phyloP scores from a whole-genome alignment of 805 yeast genomes.

The Kluyveromyces dobzhanskii region DNA sequence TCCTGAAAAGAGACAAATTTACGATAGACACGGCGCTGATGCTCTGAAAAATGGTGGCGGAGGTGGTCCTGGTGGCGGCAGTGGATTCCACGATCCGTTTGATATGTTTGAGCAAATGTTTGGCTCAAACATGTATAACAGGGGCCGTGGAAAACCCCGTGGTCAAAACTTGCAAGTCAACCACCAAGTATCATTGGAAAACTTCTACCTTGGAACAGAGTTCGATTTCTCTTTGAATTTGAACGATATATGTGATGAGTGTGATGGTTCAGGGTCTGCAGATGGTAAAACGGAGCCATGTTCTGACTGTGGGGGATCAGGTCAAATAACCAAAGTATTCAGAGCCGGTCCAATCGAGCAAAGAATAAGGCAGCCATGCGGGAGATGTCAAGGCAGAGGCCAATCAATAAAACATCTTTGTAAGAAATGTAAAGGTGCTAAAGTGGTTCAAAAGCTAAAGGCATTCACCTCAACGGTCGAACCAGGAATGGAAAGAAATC shows the following conservation, averaged over 20 bases:
- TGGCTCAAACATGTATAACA: slow-evolving; percentile 26
- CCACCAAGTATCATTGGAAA: slow-evolving; percentile 49
- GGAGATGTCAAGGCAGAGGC: slow-evolving; percentile 74
- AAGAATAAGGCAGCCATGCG: slow-evolving; percentile 72
- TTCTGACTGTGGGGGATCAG: slow-evolving; percentile 64
- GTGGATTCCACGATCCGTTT: slow-evolving; percentile 30
- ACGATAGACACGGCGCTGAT: slow-evolving; percentile 72
- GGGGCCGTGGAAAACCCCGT: slow-evolving; percentile 36
- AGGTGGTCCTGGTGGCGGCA: slow-evolving; percentile 35
- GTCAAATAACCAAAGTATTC: slow-evolving; percentile 52
- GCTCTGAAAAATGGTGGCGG: slow-evolving; percentile 56
- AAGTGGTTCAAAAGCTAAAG: slow-evolving; percentile 49
- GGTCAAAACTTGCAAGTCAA: slow-evolving; percentile 58
- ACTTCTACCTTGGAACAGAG: slow-evolving; percentile 63
- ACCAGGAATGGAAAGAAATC: slow-evolving; percentile 63
- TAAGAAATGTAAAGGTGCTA: slow-evolving; percentile 59
- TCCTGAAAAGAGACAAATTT: slow-evolving; percentile 55
- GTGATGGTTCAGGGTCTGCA: slow-evolving; percentile 79
- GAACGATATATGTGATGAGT: slow-evolving; percentile 67
- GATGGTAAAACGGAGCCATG: slow-evolving; percentile 69
- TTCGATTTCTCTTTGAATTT: slow-evolving; percentile 54
- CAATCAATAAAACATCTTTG: slow-evolving; percentile 57
- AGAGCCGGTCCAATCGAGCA: slow-evolving; percentile 90
- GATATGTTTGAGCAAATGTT: slow-evolving; percentile 31
- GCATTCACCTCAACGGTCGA: slow-evolving; percentile 52